Evolutionary conservation across 169 alveolate species (phyloP), one percentile per base, ranked within the genome.

Genomic region (Miamiensis avidus): DNA sequence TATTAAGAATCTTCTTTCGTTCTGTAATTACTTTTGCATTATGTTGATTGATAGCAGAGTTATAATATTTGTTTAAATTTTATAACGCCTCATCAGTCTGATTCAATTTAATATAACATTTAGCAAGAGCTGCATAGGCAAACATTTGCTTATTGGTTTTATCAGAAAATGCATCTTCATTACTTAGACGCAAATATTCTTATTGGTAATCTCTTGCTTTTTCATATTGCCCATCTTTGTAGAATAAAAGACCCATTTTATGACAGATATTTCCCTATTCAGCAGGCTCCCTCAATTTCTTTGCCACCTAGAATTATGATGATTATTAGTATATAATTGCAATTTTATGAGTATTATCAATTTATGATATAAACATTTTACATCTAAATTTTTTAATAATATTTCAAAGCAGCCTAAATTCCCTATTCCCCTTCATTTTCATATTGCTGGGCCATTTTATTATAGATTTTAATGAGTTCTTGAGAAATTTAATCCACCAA

Each of bases 381-480:
- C 89, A 27, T 86, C 90, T 65, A 83, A 34, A 76, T 87, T 74
- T 86, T 86, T 65, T 86, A 86, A 86, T 86, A 86, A 77, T 81
- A 86, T 29, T 49, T 32, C 65, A 86, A 81, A 27, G 90, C 84
- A 28, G 79, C 74, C 16, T 31, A 33, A 1, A 81, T 81, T 32
- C 75, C 29, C 33, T 86, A 78, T 30, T 69, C 74, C 11, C 81
- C 87, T 25, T 86, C 90, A 33, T 81, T 86, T 34, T 81, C 90
- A 75, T 65, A 86, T 26, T 65, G 77, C 27, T 74, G 31, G 20
- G 90, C 90, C 82, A 86, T 81, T 76, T 81, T 86, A 30, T 86
- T 73, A 34, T 86, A 86, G n/a, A 86, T 86, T 65, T 74, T 75
- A 25, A 86, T 86, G 29, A 86, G 75, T 75, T 86, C 87, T 33